Conservation (phyloP, 345 rosid genomes). For the Pelargonium nanum region DNA sequence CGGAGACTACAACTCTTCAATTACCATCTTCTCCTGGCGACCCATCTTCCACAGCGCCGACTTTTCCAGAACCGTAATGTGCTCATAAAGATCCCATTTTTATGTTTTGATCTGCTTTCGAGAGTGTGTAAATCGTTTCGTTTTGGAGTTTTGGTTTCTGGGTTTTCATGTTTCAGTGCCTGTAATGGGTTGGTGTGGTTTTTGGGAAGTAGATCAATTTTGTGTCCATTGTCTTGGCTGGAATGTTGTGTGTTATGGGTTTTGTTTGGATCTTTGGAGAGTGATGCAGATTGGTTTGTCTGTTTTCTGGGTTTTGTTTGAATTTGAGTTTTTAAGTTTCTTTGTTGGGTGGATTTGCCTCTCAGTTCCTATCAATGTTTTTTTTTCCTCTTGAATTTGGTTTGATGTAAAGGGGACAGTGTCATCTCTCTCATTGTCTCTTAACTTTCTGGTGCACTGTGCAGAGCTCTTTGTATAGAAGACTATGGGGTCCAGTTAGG, state of each 20-base stretch:
- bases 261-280: neutral
- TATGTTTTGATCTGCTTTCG: neutral
- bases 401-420: too few relatives aligned
- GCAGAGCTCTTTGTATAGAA: constrained; percentile 64
- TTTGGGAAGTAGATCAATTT: too few relatives aligned
- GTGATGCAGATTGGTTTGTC: neutral
- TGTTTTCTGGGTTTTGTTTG: neutral
- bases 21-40: constrained; percentile 93
- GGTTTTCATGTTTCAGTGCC: neutral
- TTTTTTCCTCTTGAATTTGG: constrained; percentile 2
- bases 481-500: constrained; percentile 83
- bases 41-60: constrained; percentile 68
- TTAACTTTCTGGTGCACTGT: constrained; percentile 25
- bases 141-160: neutral
- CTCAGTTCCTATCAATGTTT: neutral
- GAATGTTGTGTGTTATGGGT: neutral
- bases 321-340: constrained; percentile 3
- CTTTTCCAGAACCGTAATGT: constrained; percentile 37
- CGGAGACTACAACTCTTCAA: constrained; percentile 73
- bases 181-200: neutral
- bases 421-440: neutral
- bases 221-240: neutral
- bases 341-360: constrained; percentile 9
- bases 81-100: constrained; percentile 10
- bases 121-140: neutral